These are phyloP conservation scores for Aspergillus persii DNA, from an alignment of 2,329 filamentous ascomycete genomes.

Conservation along the genomic window DNA sequence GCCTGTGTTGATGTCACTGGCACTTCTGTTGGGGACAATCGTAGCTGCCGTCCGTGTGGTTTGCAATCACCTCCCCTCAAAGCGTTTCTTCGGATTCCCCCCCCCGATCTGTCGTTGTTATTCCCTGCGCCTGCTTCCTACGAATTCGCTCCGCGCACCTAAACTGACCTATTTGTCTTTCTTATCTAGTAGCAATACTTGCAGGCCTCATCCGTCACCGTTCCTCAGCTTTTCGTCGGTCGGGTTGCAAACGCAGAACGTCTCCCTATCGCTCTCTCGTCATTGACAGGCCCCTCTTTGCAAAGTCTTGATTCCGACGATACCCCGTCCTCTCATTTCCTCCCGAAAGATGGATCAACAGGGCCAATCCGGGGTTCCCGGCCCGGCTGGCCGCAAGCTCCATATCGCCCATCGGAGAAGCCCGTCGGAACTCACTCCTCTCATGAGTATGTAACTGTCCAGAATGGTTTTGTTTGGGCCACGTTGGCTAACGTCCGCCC, in stretches of 20 bases:
- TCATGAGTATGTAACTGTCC: conserved; percentile 78
- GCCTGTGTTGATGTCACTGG: conserved; percentile 14
- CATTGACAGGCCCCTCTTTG: neutral
- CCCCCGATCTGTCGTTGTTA: conserved; percentile 4
- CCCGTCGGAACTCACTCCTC: conserved; percentile 91
- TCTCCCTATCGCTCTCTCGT: conserved; percentile 25
- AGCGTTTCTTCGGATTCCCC: neutral
- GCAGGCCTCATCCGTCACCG: conserved; percentile 18
- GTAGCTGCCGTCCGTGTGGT: conserved; percentile 19
- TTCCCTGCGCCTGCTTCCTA: conserved; percentile 1
- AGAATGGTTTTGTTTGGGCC: too few relatives aligned
- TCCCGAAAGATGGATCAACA: conserved; percentile 62
- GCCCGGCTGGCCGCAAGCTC: conserved; percentile 81
- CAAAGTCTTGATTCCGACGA: neutral
- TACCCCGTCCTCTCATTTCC: conserved; percentile 17
- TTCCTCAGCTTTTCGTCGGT: conserved; percentile 24
- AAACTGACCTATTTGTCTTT: conserved; percentile 18
- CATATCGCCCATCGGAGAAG: conserved; percentile 97
- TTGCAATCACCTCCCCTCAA: conserved; percentile 8
- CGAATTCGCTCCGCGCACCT: conserved; percentile 2
- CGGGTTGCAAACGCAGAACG: conserved; percentile 25
- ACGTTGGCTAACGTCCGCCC: conserved; percentile 19
- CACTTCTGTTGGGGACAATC: conserved; percentile 17
- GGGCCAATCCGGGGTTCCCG: conserved; percentile 56
- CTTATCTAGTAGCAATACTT: conserved; percentile 16